phyloP scores from a whole-genome alignment of 2,329 filamentous ascomycete species.

The Trichoderma afroharzianum region DNA sequence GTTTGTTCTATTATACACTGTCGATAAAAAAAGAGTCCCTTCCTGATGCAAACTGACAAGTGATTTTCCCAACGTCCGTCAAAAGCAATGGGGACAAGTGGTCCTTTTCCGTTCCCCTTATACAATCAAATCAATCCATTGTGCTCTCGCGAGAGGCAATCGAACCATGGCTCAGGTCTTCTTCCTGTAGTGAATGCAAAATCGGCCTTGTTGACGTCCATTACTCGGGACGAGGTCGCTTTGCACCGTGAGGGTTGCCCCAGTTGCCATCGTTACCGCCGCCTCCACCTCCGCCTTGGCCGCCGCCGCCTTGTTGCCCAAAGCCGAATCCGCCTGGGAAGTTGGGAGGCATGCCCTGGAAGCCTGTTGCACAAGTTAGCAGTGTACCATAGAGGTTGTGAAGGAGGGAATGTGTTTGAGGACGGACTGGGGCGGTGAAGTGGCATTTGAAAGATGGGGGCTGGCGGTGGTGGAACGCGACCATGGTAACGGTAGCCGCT shows the following conservation, averaged over 20 bases:
- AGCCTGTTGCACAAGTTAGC: conserved; percentile 43
- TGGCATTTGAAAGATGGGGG: background rate
- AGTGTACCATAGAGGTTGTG: background rate
- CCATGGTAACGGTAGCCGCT: background rate
- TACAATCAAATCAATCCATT: background rate
- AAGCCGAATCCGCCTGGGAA: conserved; percentile 73
- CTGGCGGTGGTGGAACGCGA: background rate
- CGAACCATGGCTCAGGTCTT: background rate
- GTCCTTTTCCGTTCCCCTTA: background rate
- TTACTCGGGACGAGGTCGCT: conserved; percentile 71
- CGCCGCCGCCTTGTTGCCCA: conserved; percentile 44
- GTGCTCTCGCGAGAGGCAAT: background rate
- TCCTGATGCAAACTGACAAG: conserved; percentile 5
- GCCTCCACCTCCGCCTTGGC: conserved; percentile 23
- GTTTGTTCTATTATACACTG: conserved; percentile 18
- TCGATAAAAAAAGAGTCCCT: background rate
- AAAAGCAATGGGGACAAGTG: background rate
- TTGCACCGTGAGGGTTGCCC: conserved; percentile 79
- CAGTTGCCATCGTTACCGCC: conserved; percentile 51
- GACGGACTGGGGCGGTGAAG: background rate
- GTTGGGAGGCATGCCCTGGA: conserved; percentile 64
- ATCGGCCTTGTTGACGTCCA: background rate
- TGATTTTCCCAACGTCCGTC: background rate
- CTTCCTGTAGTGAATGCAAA: background rate
- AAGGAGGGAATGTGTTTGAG: background rate